These are phyloP conservation scores for Quercus gilva DNA, from an alignment of 306 rosid genomes.

Conservation along the genomic window DNA sequence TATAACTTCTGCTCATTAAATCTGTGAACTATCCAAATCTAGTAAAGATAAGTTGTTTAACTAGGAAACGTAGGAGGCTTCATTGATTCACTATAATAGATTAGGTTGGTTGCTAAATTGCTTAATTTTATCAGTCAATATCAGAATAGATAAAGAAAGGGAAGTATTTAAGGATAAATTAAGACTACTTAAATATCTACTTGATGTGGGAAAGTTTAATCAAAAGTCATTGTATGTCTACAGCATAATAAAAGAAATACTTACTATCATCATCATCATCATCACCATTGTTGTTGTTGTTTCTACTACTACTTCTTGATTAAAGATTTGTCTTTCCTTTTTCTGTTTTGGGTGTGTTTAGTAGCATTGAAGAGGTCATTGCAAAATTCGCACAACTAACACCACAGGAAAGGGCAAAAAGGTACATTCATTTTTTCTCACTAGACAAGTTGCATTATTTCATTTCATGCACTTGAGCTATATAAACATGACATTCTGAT, in stretches of 20 bases:
- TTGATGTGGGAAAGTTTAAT: not conserved
- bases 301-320: not conserved
- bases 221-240: not conserved
- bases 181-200: not conserved
- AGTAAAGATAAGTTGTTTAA: not conserved
- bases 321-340: not conserved
- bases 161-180: not conserved
- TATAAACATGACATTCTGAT: slow-evolving; percentile 7
- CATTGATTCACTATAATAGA: not conserved
- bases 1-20: not conserved
- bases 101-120: not conserved
- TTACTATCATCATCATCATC: not conserved
- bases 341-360: slow-evolving; percentile 17
- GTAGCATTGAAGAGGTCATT: slow-evolving; percentile 70
- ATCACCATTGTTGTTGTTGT: not conserved
- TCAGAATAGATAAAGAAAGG: not conserved
- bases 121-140: not conserved
- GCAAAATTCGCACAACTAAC: slow-evolving; percentile 74
- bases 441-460: not conserved
- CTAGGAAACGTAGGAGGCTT: not conserved
- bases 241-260: not conserved
- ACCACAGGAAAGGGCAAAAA: slow-evolving; percentile 79
- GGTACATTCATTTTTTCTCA: slow-evolving; percentile 30
- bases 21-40: not conserved
- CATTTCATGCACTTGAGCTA: not conserved